Percentiles rank a stretch among this genome's conserved stretches.
These are phyloP conservation scores for Candida oleophila DNA, from an alignment of 805 yeast species.

Conservation along the genomic window DNA sequence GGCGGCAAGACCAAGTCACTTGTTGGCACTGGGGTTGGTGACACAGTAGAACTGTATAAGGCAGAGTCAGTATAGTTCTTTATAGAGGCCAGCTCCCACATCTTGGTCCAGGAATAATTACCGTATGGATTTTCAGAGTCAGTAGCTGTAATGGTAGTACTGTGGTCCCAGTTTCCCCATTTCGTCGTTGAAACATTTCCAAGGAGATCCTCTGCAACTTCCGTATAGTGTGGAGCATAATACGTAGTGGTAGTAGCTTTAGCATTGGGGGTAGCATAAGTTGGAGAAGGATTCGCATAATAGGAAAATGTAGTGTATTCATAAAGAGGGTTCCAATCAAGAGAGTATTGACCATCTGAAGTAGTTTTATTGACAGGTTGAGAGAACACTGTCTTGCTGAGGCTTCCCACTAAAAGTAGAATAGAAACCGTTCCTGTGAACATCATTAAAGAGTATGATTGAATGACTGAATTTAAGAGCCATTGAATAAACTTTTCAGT, in stretches of 20 bases:
- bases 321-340: not conserved
- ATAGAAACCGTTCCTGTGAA: not conserved
- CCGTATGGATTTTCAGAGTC: slow-evolving; percentile 21
- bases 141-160: slow-evolving; percentile 9
- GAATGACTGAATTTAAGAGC: no score
- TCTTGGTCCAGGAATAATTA: slow-evolving; percentile 18
- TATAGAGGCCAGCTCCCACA: slow-evolving; percentile 14
- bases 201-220: slow-evolving; percentile 2
- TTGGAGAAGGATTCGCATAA: slow-evolving; percentile 2
- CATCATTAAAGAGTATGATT: not conserved
- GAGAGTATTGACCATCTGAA: not conserved
- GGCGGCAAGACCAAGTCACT: slow-evolving; percentile 15
- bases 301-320: not conserved
- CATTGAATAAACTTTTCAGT: not conserved
- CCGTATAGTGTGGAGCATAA: slow-evolving; percentile 9
- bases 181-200: slow-evolving; percentile 14
- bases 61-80: slow-evolving; percentile 14
- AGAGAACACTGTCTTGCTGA: not conserved
- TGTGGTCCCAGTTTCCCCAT: slow-evolving; percentile 18
- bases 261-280: slow-evolving; percentile 5
- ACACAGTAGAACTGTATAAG: slow-evolving; percentile 14
- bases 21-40: slow-evolving; percentile 17
- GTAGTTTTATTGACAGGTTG: not conserved
- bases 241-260: slow-evolving; percentile 5
- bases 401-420: not conserved